Percentiles rank a stretch among this genome's conserved stretches.
phyloP scores from a whole-genome alignment of 2,329 filamentous ascomycete genomes.

The Lizonia empirigonia region DNA sequence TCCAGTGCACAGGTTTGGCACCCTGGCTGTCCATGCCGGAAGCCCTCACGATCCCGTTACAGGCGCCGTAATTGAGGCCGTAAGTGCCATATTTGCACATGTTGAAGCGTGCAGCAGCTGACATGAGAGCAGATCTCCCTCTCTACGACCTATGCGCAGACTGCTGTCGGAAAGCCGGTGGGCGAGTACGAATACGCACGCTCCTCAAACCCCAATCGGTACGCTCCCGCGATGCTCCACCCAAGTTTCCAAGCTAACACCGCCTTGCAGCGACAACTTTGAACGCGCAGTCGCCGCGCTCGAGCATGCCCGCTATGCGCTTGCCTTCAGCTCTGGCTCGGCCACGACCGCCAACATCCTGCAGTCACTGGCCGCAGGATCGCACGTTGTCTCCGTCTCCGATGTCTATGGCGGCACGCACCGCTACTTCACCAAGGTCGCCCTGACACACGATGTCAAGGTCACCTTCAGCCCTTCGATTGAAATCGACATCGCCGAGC shows the following conservation, averaged over 20 bases:
- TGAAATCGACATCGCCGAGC: constrained; percentile 80
- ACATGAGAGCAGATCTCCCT: constrained; percentile 75
- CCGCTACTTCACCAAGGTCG: constrained; percentile 98
- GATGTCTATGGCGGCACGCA: constrained; percentile 99
- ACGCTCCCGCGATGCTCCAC: constrained; percentile 16
- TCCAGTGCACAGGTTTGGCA: constrained; percentile 83
- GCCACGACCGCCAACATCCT: constrained; percentile 92
- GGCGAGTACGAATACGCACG: constrained; percentile 93
- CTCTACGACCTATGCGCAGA: constrained; percentile 95
- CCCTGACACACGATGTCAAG: constrained; percentile 88
- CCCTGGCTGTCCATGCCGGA: constrained; percentile 92
- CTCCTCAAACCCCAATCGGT: constrained; percentile 89
- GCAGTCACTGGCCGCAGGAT: constrained; percentile 87
- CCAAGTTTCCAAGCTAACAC: constrained; percentile 16
- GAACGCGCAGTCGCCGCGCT: constrained; percentile 89
- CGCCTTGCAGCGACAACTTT: constrained; percentile 74
- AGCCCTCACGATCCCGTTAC: constrained; percentile 88
- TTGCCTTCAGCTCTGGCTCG: constrained; percentile 93
- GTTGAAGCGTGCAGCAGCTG: constrained; percentile 1
- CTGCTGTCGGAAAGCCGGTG: constrained; percentile 81
- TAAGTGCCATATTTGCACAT: constrained; percentile 41
- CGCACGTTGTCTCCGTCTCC: constrained; percentile 93
- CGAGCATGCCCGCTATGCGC: constrained; percentile 88
- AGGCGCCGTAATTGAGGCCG: constrained; percentile 91
- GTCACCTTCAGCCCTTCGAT: constrained; percentile 95